Evolutionary conservation across 2,329 filamentous ascomycete species (phyloP), one percentile per base, ranked within the genome.

Genomic region (Beauveria varroae): DNA sequence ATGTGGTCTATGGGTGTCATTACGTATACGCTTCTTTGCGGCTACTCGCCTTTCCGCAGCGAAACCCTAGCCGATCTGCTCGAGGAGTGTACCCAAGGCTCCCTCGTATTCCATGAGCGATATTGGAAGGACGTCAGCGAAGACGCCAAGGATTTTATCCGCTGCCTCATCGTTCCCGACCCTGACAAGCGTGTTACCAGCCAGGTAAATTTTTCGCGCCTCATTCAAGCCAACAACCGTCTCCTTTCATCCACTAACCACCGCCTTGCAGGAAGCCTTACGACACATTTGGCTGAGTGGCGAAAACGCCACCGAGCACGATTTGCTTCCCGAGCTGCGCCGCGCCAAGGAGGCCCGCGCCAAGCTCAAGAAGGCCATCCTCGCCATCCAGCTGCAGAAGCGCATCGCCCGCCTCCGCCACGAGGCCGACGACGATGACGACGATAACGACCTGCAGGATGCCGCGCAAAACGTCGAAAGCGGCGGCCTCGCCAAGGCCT

Each of bases 1-100:
- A 96, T 99, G 91, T 99, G 95, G 95, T 98, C 95, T 3, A 84
- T 99, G 76, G 95, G 95, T 64, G 95, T 99, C 70, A 99, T 99
- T 70, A 98, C 95, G 47, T 99, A 99, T 77, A 99, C 95, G 18
- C 82, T 99, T 30, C 89, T 99, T 57, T 99, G 96, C 73, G 95
- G 95, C 67, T 99, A 99, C 79, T 97, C 93, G 50, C 95, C 95
- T 22, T 99, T 99, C 84, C 88, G 95, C 67, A 95, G 92, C 64
- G 95, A 99, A 79, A 96, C 90, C 70, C 81, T 99, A 54, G 84
- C 89, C 66, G 95, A 98, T 69, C 81, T 99, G 66, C 96, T 99
- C 67, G 91, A 97, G 65, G 95, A 99, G 77, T 98, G 93, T 78
- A 91, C 86, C 69, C 86, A 84, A 64, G 89, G 86, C 46, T 84